Conservation (phyloP, 1,284 basidiomycete species). For the Pyrrhoderma noxium region DNA sequence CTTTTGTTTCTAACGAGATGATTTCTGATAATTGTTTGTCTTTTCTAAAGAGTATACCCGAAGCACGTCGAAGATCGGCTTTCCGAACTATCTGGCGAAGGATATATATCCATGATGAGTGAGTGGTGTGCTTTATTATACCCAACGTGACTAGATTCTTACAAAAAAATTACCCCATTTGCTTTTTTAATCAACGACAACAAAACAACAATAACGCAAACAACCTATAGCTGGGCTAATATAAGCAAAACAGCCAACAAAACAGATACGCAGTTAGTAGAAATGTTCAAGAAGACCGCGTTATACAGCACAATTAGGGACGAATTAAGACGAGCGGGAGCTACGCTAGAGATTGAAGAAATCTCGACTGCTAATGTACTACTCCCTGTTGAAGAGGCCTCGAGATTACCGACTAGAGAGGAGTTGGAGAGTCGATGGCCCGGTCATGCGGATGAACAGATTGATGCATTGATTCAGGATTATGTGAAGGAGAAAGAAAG, state of each 20-base stretch:
- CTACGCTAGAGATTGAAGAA: constrained; percentile 22
- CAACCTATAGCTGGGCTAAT: constrained; percentile 52
- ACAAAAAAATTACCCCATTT: not conserved
- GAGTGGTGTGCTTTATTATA: constrained; percentile 25
- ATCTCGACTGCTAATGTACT: constrained; percentile 41
- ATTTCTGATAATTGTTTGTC: too few species aligned
- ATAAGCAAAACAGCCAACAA: constrained; percentile 62
- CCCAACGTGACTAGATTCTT: not conserved
- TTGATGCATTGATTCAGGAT: constrained; percentile 49
- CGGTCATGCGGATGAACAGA: constrained; percentile 55
- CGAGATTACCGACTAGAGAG: constrained; percentile 43
- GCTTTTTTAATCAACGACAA: too few species aligned
- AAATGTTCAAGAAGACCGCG: constrained; percentile 60
- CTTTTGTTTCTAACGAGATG: not conserved
- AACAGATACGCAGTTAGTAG: constrained; percentile 63
- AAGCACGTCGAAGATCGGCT: constrained; percentile 59
- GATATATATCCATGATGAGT: constrained; percentile 86
- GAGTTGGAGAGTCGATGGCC: constrained; percentile 65
- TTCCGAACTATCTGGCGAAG: constrained; percentile 79
- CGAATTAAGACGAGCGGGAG: constrained; percentile 28
- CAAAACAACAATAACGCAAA: not conserved
- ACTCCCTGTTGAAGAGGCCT: constrained; percentile 45
- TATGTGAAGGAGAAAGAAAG: constrained; percentile 51
- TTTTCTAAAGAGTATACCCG: constrained; percentile 51
- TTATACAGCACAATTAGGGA: constrained; percentile 54